These are phyloP conservation scores for Dinochytrium kinnereticum DNA, from an alignment of 371 early-diverging fungal species.

Conservation along the genomic window DNA sequence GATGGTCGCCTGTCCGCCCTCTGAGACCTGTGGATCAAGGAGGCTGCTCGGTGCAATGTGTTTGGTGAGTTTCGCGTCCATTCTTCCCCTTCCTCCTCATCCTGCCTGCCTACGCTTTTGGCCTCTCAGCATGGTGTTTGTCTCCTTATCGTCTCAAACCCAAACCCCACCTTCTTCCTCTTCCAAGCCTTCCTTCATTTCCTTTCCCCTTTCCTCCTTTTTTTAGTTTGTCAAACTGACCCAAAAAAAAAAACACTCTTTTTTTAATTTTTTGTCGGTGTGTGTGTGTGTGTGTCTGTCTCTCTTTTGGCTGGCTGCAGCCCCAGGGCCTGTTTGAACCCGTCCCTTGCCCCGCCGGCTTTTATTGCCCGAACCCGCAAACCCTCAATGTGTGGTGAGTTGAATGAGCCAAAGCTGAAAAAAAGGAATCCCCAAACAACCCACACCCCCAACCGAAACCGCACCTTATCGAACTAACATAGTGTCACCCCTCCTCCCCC, in stretches of 20 bases:
- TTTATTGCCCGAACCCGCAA: conserved; percentile 46
- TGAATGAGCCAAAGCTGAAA: too few species aligned
- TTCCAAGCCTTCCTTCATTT: not conserved
- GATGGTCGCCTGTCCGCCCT: conserved; percentile 31
- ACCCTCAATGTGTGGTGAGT: conserved; percentile 24
- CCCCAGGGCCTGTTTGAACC: conserved; percentile 37
- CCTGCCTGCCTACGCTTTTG: not conserved
- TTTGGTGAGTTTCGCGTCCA: conserved; percentile 20
- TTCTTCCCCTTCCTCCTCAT: not conserved
- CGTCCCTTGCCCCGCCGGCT: conserved; percentile 46
- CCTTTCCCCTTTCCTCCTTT: not conserved
- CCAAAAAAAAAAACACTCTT: not conserved
- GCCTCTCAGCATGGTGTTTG: too few species aligned
- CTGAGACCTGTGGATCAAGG: conserved; percentile 2
- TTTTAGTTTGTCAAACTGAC: not conserved
- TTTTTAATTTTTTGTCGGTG: not conserved
- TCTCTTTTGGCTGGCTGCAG: conserved; percentile 9
- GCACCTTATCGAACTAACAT: not conserved
- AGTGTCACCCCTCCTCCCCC: too few species aligned
- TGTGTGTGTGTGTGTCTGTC: too few species aligned
- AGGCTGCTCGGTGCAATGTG: conserved; percentile 23
- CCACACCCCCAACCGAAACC: not conserved
- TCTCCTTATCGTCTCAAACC: not conserved
- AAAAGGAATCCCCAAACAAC: not conserved
- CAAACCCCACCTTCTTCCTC: not conserved